phyloP scores from a whole-genome alignment of 2,329 filamentous ascomycete species.

The Knoxdaviesia proteae region DNA sequence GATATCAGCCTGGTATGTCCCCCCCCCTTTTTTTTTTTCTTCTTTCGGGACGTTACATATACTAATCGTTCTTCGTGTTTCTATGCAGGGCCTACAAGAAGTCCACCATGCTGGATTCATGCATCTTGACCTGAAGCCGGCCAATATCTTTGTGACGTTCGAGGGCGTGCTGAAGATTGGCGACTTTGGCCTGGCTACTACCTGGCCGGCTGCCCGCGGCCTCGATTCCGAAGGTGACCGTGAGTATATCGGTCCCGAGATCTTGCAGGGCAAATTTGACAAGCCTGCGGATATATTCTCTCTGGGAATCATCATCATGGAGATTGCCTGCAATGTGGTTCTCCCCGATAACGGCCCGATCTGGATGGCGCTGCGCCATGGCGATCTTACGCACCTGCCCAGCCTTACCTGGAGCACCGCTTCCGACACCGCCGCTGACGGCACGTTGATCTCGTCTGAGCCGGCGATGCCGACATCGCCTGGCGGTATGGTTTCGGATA shows the following conservation, averaged over 20 bases:
- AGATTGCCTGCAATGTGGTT: conserved; percentile 83
- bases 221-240: conserved; percentile 88
- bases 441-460: neutral
- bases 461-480: too few species aligned
- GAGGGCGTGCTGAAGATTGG: conserved; percentile 69
- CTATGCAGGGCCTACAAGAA: conserved; percentile 55
- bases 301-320: conserved; percentile 80
- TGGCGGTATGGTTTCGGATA: conserved; percentile 8
- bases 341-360: conserved; percentile 81
- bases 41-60: conserved; percentile 2
- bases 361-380: conserved; percentile 77
- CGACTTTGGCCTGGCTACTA: conserved; percentile 65
- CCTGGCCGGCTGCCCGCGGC: conserved; percentile 53
- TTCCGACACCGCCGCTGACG: neutral
- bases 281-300: conserved; percentile 89
- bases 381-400: conserved; percentile 74
- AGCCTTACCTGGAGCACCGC: conserved; percentile 66
- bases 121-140: conserved; percentile 69
- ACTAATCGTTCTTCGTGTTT: neutral
- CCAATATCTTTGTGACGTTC: conserved; percentile 65
- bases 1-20: conserved; percentile 59
- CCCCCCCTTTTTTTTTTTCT: neutral
- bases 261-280: conserved; percentile 68
- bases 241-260: conserved; percentile 88
- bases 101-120: conserved; percentile 79